Conservation (phyloP, 192 early-diverging fungal species). For the Mortierella alpina region DNA sequence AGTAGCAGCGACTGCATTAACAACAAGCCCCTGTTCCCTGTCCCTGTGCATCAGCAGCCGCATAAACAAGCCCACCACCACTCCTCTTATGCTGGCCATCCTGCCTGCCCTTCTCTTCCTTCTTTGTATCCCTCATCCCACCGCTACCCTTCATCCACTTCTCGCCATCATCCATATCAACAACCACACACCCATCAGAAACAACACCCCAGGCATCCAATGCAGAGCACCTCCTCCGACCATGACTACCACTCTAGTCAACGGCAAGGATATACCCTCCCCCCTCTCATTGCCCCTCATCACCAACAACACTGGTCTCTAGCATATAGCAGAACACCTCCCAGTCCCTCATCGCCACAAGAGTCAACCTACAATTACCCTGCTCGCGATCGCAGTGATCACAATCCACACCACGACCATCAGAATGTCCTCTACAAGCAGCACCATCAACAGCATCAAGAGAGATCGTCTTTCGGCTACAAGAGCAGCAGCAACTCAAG, state of each 20-base stretch:
- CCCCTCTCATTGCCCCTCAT: constrained; percentile 9
- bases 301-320: neutral
- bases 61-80: constrained; percentile 5
- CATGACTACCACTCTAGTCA: neutral
- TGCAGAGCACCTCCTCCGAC: too few relatives aligned
- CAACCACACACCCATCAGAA: constrained; percentile 7
- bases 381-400: constrained; percentile 9
- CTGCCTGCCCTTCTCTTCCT: neutral
- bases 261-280: constrained; percentile 1
- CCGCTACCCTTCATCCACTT: constrained; percentile 1
- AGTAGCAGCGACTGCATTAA: neutral
- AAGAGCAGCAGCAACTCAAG: too few relatives aligned
- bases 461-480: too few relatives aligned
- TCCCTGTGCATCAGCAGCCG: neutral
- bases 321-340: neutral
- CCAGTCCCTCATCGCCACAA: constrained; percentile 17
- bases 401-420: constrained; percentile 4
- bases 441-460: too few relatives aligned
- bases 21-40: neutral
- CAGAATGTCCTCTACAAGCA: neutral
- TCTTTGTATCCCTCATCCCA: constrained; percentile 4
- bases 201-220: neutral
- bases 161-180: constrained; percentile 31
- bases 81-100: neutral
- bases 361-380: constrained; percentile 8